Percentiles rank a stretch among this genome's conserved stretches.
phyloP scores from a whole-genome alignment of 352 stramenopile species.

The Pythium dissimile region DNA sequence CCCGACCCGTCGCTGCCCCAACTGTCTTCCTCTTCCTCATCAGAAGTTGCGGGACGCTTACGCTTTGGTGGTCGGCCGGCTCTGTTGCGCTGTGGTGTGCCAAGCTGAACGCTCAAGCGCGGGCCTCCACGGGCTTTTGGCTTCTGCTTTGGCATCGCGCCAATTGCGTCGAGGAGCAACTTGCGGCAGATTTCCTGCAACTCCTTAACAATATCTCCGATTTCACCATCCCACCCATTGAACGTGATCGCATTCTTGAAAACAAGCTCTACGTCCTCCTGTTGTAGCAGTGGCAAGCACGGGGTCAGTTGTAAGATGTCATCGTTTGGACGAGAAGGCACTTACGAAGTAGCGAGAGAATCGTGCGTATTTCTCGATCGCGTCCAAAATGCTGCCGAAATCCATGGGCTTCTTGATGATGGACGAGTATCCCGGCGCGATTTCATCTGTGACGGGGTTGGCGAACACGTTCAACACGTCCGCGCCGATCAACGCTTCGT shows the following conservation, averaged over 20 bases:
- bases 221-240: conserved; percentile 60
- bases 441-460: conserved; percentile 83
- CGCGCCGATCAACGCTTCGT: conserved; percentile 61
- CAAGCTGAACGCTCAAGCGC: neutral
- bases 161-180: conserved; percentile 65
- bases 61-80: conserved; percentile 14
- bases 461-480: conserved; percentile 88
- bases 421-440: conserved; percentile 91
- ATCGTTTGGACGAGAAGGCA: neutral
- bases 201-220: conserved; percentile 58
- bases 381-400: conserved; percentile 91
- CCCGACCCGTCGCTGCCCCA: conserved; percentile 43
- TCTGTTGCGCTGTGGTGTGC: conserved; percentile 11
- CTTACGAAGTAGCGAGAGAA: conserved; percentile 83
- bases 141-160: conserved; percentile 26
- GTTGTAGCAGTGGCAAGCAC: neutral
- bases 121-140: conserved; percentile 2
- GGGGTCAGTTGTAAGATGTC: neutral
- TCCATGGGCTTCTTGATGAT: conserved; percentile 91
- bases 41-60: conserved; percentile 42
- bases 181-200: conserved; percentile 71
- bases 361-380: conserved; percentile 63
- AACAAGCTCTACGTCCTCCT: conserved; percentile 72
- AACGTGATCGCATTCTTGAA: conserved; percentile 82
- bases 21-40: conserved; percentile 44